Conservation (phyloP, 2,329 filamentous ascomycete species). For the Fusarium xylarioides region DNA sequence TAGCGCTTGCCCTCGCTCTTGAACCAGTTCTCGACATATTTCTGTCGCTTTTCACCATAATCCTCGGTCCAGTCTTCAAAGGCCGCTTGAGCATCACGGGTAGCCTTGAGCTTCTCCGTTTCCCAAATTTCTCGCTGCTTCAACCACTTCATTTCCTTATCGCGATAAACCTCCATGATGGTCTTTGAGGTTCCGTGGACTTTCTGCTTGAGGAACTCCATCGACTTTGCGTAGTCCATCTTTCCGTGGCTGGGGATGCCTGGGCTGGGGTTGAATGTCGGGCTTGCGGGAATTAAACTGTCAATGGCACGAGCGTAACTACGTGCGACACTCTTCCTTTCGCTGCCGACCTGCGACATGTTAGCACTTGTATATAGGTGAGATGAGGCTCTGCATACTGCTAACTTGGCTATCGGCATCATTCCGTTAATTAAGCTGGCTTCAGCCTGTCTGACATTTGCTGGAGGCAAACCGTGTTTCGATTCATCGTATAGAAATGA, state of each 20-base stretch:
- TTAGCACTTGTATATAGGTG: rapidly evolving
- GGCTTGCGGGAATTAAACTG: not conserved
- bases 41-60: rapidly evolving
- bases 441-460: not conserved
- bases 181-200: not conserved
- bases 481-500: not conserved
- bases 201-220: not conserved
- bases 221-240: not conserved
- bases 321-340: not conserved
- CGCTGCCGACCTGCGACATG: not conserved
- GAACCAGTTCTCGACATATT: not conserved
- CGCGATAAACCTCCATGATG: not conserved
- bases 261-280: not conserved
- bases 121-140: not conserved
- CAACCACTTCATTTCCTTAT: not conserved
- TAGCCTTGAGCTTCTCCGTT: not conserved
- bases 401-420: not conserved
- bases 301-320: not conserved
- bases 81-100: not conserved
- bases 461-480: not conserved
- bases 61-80: not conserved
- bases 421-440: not conserved
- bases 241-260: not conserved
- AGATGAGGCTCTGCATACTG: not conserved
- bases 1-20: not conserved